phyloP scores from a whole-genome alignment of 1,284 basidiomycete species.

The Earliella scabrosa region DNA sequence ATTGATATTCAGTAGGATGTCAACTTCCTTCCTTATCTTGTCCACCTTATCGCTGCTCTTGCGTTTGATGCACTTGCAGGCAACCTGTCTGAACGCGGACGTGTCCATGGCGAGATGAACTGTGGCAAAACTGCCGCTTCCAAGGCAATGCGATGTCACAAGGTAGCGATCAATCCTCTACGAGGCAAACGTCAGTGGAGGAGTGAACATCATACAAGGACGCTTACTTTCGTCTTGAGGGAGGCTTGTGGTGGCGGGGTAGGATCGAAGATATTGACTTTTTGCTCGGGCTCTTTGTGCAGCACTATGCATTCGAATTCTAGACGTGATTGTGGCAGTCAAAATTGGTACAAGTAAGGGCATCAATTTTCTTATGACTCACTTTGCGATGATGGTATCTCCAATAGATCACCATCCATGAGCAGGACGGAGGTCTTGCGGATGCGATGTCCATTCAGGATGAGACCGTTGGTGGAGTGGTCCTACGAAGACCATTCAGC shows the following conservation, averaged over 20 bases:
- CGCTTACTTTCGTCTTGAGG: constrained; percentile 49
- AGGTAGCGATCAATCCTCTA: constrained; percentile 64
- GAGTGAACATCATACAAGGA: neutral
- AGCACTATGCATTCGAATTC: constrained; percentile 70
- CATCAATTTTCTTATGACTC: no score
- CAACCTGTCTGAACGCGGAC: constrained; percentile 69
- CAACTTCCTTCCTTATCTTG: constrained; percentile 77
- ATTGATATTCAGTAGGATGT: constrained; percentile 66
- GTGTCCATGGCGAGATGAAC: constrained; percentile 78
- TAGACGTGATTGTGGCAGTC: no score
- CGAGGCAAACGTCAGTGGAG: neutral
- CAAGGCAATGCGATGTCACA: constrained; percentile 76
- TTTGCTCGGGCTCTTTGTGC: constrained; percentile 55
- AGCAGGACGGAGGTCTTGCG: constrained; percentile 67
- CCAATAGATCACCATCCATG: constrained; percentile 73
- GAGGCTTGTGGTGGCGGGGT: constrained; percentile 56
- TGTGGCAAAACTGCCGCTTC: constrained; percentile 80
- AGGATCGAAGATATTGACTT: constrained; percentile 61
- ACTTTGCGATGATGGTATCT: constrained; percentile 71
- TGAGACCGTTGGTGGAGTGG: constrained; percentile 76
- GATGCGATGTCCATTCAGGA: constrained; percentile 71
- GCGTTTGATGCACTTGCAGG: constrained; percentile 79
- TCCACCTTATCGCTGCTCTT: constrained; percentile 58
- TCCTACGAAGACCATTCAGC: constrained; percentile 50
- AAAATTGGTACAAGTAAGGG: no score